Conservation (phyloP, 2,329 filamentous ascomycete genomes). For the Exophiala aquamarina region DNA sequence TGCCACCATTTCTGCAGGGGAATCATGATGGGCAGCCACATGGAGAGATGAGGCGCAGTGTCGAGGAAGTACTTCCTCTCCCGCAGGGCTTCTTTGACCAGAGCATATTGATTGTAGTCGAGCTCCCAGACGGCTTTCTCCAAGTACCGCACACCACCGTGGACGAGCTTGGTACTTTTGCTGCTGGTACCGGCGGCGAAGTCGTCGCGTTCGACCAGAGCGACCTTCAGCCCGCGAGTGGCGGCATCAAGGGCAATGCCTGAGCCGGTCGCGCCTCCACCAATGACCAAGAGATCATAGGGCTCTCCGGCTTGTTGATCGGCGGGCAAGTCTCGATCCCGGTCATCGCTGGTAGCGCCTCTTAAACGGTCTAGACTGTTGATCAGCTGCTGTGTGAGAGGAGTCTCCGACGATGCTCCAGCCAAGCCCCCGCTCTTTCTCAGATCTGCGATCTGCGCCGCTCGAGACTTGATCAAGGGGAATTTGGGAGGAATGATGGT, state of each 20-base stretch:
- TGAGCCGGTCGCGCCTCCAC: slow-evolving; percentile 75
- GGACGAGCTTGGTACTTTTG: slow-evolving; percentile 84
- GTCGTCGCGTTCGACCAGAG: slow-evolving; percentile 78
- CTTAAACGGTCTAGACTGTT: slow-evolving; percentile 25
- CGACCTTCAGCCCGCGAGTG: slow-evolving; percentile 75
- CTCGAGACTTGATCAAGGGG: slow-evolving; percentile 50
- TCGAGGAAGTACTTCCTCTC: slow-evolving; percentile 82
- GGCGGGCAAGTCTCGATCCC: slow-evolving; percentile 21
- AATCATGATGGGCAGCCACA: slow-evolving; percentile 80
- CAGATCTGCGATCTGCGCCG: slow-evolving; percentile 53
- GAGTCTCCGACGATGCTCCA: slow-evolving; percentile 26
- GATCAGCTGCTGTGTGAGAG: slow-evolving; percentile 20
- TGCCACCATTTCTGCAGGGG: slow-evolving; percentile 83
- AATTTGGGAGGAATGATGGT: slow-evolving; percentile 56
- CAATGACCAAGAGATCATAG: slow-evolving; percentile 78
- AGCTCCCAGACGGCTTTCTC: slow-evolving; percentile 86
- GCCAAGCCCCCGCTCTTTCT: slow-evolving; percentile 42
- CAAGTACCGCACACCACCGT: slow-evolving; percentile 80
- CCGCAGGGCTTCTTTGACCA: slow-evolving; percentile 78
- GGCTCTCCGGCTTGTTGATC: slow-evolving; percentile 47
- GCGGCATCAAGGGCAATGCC: slow-evolving; percentile 80
- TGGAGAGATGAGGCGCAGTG: slow-evolving; percentile 77
- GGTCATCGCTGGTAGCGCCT: slow-evolving; percentile 14
- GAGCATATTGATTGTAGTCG: slow-evolving; percentile 75
- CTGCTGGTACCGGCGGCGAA: slow-evolving; percentile 80